Evolutionary conservation across 2,329 filamentous ascomycete genomes (phyloP).

Genomic region (Neonectria ditissima): DNA sequence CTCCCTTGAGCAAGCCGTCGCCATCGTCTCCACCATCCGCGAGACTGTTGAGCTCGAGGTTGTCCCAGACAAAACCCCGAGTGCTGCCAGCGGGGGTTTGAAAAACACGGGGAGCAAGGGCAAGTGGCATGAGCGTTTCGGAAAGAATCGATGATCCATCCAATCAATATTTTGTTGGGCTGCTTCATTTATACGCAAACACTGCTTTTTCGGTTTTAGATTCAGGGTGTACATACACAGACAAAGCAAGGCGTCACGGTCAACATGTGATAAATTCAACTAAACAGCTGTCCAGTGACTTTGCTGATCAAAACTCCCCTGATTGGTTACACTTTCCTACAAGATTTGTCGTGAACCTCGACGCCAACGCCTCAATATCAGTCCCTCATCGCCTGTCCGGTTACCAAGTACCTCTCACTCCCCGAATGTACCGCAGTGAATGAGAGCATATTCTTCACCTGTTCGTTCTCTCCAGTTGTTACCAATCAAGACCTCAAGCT

Average conservation of each 20-base stretch:
- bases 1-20: constrained; percentile 53
- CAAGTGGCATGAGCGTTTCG: constrained; percentile 73
- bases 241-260: constrained; percentile 10
- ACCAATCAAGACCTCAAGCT: neutral
- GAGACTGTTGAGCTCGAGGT: constrained; percentile 72
- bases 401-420: neutral
- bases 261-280: constrained; percentile 3
- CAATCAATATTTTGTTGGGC: neutral
- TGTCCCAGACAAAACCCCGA: constrained; percentile 50
- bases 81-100: constrained; percentile 32
- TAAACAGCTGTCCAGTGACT: neutral
- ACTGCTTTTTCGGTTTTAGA: no score
- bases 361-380: constrained; percentile 11
- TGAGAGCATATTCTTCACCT: neutral
- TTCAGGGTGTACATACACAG: neutral
- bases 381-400: neutral
- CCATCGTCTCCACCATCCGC: constrained; percentile 66
- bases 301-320: neutral
- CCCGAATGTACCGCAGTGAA: neutral
- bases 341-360: constrained; percentile 5
- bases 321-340: neutral
- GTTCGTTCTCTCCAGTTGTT: neutral
- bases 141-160: constrained; percentile 53
- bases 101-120: constrained; percentile 53
- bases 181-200: neutral